Evolutionary conservation across 2,329 filamentous ascomycete genomes (phyloP), one percentile per base, ranked within the genome.

Genomic region (Ilyonectria sp.): DNA sequence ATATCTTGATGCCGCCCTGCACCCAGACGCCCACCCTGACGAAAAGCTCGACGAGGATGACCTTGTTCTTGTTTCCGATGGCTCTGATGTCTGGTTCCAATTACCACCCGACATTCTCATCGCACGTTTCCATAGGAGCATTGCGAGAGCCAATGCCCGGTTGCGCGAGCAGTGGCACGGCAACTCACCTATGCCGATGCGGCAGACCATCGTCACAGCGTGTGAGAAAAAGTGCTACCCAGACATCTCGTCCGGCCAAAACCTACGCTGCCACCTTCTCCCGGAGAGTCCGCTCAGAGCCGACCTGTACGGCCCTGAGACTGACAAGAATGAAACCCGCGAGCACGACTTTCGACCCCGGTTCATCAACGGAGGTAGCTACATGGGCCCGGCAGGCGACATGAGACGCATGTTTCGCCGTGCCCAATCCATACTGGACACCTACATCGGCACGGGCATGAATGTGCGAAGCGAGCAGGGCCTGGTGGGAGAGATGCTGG

Each of bases 321-420:
- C 74, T 1, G 72, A 76, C 10, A 58, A 21, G 6, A 55, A 29
- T 31, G 10, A 6, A 6, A 4, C 37, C 0, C 60, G 33, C 13
- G 54, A 68, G 17, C 50, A 15, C 21, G 19, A 21, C 9, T 15
- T 69, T 0, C 70, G 77, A 3, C 74, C 73, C 0, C 68, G 68
- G 2, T 79, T 62, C 44, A 63, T 76, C 17, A 79, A 79, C 40
- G 75, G 74, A 21, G 78, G 77, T 1, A 71, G 59, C 19, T 68
- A 78, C 54, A 73, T 78, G 1, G 77, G 76, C 5, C 68, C 70
- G 0, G 72, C 74, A 0, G 65, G 71, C 0, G 75, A 75, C 23
- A 65, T 78, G 68, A 62, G 65, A 1, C 63, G 60, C 2, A 72
- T 74, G 40, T 70, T 77, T 23, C 71, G 72, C 11, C 73, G 74